Conservation (phyloP, 352 stramenopile species). For the Globisporangium ultimum region DNA sequence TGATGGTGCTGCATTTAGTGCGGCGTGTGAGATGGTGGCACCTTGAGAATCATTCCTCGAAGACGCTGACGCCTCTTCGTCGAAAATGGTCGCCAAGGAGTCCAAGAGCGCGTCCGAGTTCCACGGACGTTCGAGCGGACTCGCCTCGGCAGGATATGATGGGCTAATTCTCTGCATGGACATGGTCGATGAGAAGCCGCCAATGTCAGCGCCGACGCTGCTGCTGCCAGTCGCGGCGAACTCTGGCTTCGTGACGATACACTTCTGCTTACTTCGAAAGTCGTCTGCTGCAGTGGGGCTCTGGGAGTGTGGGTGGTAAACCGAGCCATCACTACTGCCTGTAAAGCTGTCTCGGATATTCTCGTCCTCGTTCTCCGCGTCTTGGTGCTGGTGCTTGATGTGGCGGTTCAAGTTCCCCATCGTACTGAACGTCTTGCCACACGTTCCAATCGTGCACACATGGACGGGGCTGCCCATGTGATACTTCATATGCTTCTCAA, state of each 20-base stretch:
- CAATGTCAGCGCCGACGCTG: not conserved
- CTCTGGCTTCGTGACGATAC: no score
- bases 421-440: conserved; percentile 58
- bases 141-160: no score
- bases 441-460: conserved; percentile 38
- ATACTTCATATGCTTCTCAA: conserved; percentile 49
- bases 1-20: not conserved
- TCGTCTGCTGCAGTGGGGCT: conserved; percentile 10
- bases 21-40: no score
- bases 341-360: conserved; percentile 2
- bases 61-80: conserved; percentile 15
- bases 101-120: conserved; percentile 15
- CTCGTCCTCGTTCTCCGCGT: not conserved
- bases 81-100: conserved; percentile 28
- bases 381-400: conserved; percentile 36
- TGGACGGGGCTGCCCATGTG: conserved; percentile 39
- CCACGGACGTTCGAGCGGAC: conserved; percentile 4
- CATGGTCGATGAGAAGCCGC: no score
- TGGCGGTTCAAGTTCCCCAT: conserved; percentile 57
- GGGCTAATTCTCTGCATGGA: no score
- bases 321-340: not conserved
- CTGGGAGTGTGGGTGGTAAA: conserved; percentile 2
- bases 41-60: no score
- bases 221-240: not conserved
- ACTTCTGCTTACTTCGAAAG: not conserved